These are phyloP conservation scores for Argentina anserina DNA, from an alignment of 306 rosid species.

Conservation along the genomic window DNA sequence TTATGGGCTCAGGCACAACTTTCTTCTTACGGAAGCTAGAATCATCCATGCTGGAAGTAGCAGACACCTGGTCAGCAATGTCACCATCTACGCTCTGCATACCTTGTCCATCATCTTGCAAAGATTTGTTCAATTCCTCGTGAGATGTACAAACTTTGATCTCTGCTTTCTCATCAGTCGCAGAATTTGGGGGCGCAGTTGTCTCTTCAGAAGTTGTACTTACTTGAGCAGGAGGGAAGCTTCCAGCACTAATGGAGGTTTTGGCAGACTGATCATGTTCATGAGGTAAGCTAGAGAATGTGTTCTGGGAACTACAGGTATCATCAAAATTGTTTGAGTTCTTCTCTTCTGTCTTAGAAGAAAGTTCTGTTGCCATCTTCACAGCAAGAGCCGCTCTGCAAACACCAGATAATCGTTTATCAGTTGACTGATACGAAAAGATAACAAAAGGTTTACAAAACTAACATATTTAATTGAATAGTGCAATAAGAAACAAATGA, in stretches of 20 bases:
- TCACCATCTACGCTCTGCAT: slow-evolving; percentile 63
- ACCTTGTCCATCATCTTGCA: slow-evolving; percentile 42
- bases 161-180: slow-evolving; percentile 47
- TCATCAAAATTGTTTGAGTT: slow-evolving; percentile 72
- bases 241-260: slow-evolving; percentile 88
- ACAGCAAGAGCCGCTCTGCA: slow-evolving; percentile 94
- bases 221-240: slow-evolving; percentile 86
- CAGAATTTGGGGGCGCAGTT: slow-evolving; percentile 34
- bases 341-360: slow-evolving; percentile 77
- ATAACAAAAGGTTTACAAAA: background rate
- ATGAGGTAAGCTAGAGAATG: slow-evolving; percentile 83
- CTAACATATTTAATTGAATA: slow-evolving; percentile 6
- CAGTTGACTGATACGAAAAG: slow-evolving; percentile 8
- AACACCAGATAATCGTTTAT: slow-evolving; percentile 23
- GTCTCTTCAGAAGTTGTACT: slow-evolving; percentile 92
- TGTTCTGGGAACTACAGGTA: slow-evolving; percentile 78
- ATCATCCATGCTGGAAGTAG: slow-evolving; percentile 61
- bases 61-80: slow-evolving; percentile 63
- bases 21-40: slow-evolving; percentile 50
- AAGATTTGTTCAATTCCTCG: slow-evolving; percentile 42
- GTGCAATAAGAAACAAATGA: background rate
- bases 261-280: slow-evolving; percentile 77
- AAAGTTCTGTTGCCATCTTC: slow-evolving; percentile 90
- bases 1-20: slow-evolving; percentile 41
- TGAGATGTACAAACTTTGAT: slow-evolving; percentile 31